Evolutionary conservation across 2,329 filamentous ascomycete species (phyloP).

Genomic region (Emmonsia crescens): DNA sequence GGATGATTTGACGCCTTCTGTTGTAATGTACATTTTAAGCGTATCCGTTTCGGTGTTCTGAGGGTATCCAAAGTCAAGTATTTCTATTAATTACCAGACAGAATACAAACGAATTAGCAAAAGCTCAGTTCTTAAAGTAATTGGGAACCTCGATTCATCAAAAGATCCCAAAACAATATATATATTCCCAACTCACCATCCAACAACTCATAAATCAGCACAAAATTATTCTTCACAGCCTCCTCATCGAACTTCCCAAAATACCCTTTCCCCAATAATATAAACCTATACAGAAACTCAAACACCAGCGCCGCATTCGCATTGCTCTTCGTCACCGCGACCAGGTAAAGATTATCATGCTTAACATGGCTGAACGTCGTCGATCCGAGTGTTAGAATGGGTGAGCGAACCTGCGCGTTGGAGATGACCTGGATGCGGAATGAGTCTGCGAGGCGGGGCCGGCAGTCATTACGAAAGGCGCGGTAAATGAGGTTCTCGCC

Average conservation of each 20-base stretch:
- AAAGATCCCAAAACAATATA: background rate
- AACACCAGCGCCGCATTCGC: conserved; percentile 97
- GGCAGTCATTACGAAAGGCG: conserved; percentile 96
- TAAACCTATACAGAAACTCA: conserved; percentile 90
- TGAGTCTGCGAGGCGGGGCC: conserved; percentile 92
- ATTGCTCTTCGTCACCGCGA: conserved; percentile 97
- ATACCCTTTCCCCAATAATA: conserved; percentile 83
- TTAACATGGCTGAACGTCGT: conserved; percentile 99
- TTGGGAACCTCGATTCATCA: background rate
- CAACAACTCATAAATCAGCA: conserved; percentile 91
- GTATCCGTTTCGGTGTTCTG: conserved; percentile 99
- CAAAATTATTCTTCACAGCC: conserved; percentile 99
- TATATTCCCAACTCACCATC: conserved; percentile 52
- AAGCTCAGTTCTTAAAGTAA: background rate
- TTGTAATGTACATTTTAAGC: conserved; percentile 99
- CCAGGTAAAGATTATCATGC: conserved; percentile 97
- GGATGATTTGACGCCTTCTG: conserved; percentile 89
- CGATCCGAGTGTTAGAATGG: conserved; percentile 90
- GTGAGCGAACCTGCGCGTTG: conserved; percentile 92
- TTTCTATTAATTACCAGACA: conserved; percentile 51
- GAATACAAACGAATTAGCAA: background rate
- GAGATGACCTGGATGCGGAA: conserved; percentile 99
- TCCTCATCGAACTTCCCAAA: conserved; percentile 99
- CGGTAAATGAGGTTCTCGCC: conserved; percentile 99
- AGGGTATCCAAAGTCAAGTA: conserved; percentile 96